These are phyloP conservation scores for Colletotrichum destructivum DNA, from an alignment of 2,329 filamentous ascomycete genomes.

Conservation along the genomic window DNA sequence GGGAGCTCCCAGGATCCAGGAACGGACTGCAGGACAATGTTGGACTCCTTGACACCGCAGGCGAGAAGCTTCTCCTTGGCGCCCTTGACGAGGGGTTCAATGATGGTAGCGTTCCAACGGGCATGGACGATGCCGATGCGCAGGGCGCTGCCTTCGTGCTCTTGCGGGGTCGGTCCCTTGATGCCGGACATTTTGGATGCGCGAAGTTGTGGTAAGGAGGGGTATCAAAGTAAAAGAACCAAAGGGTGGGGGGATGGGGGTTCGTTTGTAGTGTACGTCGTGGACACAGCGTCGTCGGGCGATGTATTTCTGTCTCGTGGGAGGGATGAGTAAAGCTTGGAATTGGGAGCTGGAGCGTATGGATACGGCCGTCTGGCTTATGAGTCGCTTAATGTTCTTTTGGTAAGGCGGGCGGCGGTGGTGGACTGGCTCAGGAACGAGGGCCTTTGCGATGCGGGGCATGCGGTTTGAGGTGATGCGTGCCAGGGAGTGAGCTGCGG, in stretches of 20 bases:
- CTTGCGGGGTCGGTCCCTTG: constrained; percentile 71
- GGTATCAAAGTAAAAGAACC: constrained; percentile 12
- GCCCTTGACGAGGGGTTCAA: constrained; percentile 86
- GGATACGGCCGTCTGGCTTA: constrained; percentile 14
- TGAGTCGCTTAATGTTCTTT: constrained; percentile 10
- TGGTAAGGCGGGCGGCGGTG: background rate
- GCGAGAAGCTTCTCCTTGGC: constrained; percentile 83
- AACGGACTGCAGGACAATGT: constrained; percentile 91
- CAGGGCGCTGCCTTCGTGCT: constrained; percentile 79
- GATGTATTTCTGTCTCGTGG: constrained; percentile 4
- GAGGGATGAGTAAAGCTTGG: background rate
- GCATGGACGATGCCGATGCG: constrained; percentile 97
- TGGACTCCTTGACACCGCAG: constrained; percentile 87
- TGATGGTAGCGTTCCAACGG: constrained; percentile 93
- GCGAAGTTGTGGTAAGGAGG: background rate
- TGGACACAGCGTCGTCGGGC: background rate
- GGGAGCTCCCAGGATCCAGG: constrained; percentile 96
- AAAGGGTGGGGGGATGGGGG: background rate
- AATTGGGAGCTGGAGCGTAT: constrained; percentile 4
- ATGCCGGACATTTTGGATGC: constrained; percentile 61
- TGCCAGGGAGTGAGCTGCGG: constrained; percentile 31
- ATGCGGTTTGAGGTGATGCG: constrained; percentile 30
- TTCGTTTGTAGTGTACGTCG: background rate
- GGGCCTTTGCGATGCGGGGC: constrained; percentile 41
- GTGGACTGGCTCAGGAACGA: constrained; percentile 29